These are phyloP conservation scores for Phytopythium vexans DNA, from an alignment of 352 stramenopile genomes.

Conservation along the genomic window DNA sequence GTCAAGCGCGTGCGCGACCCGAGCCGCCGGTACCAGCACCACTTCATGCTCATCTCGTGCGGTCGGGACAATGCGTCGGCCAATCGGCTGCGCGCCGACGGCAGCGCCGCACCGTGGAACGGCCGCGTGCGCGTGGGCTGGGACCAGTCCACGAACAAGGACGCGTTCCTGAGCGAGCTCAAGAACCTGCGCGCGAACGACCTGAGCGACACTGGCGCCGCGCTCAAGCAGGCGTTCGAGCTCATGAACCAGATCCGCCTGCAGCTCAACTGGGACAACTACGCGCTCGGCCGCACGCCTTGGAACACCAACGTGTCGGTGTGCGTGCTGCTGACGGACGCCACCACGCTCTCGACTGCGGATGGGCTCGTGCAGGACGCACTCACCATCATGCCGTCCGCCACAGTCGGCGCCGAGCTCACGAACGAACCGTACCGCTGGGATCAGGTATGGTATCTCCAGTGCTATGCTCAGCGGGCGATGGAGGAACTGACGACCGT, in stretches of 20 bases:
- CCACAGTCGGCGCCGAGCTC: slow-evolving; percentile 65
- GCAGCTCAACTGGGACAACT: slow-evolving; percentile 88
- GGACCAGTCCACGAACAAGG: slow-evolving; percentile 86
- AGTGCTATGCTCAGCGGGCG: not conserved
- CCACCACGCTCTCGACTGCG: slow-evolving; percentile 55
- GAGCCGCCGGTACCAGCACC: slow-evolving; percentile 80
- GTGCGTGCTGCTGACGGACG: slow-evolving; percentile 80
- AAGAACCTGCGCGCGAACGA: slow-evolving; percentile 82
- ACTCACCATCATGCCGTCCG: slow-evolving; percentile 69
- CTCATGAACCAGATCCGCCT: slow-evolving; percentile 89
- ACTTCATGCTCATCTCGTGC: slow-evolving; percentile 88
- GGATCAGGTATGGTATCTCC: slow-evolving; percentile 46
- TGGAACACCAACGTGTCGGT: slow-evolving; percentile 86
- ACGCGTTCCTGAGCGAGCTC: slow-evolving; percentile 74
- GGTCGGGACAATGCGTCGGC: slow-evolving; percentile 34
- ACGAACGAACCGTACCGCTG: slow-evolving; percentile 83
- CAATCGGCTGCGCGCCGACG: slow-evolving; percentile 11
- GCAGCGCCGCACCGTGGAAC: slow-evolving; percentile 31
- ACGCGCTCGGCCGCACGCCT: slow-evolving; percentile 66
- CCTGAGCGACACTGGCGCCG: slow-evolving; percentile 70
- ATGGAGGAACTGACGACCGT: not conserved
- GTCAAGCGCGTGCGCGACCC: slow-evolving; percentile 84
- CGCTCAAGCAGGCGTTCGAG: slow-evolving; percentile 78
- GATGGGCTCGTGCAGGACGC: slow-evolving; percentile 75
- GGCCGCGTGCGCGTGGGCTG: slow-evolving; percentile 79